phyloP scores from a whole-genome alignment of 1,284 basidiomycete genomes.

The Boletus semigastroideus region DNA sequence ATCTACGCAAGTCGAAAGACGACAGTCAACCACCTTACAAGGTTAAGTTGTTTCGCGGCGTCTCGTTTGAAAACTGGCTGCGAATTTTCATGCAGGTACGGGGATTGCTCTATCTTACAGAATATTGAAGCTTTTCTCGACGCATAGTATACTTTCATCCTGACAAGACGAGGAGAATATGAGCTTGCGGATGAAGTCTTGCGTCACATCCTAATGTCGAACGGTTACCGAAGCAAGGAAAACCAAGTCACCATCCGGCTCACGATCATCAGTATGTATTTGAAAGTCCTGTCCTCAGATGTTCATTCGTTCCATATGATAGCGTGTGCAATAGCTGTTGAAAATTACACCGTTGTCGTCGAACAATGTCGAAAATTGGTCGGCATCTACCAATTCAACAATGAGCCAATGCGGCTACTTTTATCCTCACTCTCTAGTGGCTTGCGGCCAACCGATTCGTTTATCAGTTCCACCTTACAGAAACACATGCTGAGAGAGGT shows the following conservation, averaged over 20 bases:
- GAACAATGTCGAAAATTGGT: constrained; percentile 77
- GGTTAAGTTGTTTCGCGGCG: constrained; percentile 72
- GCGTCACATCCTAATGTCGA: constrained; percentile 75
- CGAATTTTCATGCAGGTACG: constrained; percentile 82
- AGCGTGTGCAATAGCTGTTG: constrained; percentile 71
- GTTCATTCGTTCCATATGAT: background rate
- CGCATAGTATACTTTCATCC: constrained; percentile 78
- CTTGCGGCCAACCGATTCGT: constrained; percentile 64
- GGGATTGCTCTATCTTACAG: background rate
- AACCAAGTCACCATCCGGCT: constrained; percentile 72
- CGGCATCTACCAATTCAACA: constrained; percentile 72
- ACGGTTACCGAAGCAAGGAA: constrained; percentile 67
- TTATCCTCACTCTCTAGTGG: constrained; percentile 70
- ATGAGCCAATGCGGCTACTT: constrained; percentile 77
- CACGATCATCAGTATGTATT: constrained; percentile 65
- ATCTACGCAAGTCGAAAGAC: constrained; percentile 38
- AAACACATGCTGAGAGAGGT: constrained; percentile 81
- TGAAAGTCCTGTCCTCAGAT: constrained; percentile 22
- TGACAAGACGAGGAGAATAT: constrained; percentile 66
- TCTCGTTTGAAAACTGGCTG: constrained; percentile 85
- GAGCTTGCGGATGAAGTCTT: constrained; percentile 78
- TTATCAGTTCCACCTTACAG: constrained; percentile 73
- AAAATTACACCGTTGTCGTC: constrained; percentile 58
- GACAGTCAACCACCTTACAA: constrained; percentile 33
- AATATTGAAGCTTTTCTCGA: background rate